Percentiles rank a stretch among this genome's conserved stretches.
Evolutionary conservation across 805 yeast genomes (phyloP).

Genomic region (Lipomyces orientalis): DNA sequence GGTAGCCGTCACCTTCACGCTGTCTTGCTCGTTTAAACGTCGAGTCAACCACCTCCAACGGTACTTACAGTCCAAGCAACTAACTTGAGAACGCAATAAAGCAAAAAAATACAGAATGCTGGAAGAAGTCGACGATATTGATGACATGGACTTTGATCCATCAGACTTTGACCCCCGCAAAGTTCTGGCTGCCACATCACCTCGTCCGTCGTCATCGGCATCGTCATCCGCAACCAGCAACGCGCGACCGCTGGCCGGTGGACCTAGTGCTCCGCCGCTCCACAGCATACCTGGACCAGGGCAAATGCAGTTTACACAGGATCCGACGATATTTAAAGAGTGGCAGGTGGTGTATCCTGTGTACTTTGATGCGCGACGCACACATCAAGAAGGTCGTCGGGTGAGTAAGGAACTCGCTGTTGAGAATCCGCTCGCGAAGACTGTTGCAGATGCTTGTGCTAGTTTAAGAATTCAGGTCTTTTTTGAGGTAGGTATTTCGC

Average conservation of each 20-base stretch:
- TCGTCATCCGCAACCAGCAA: conserved; percentile 43
- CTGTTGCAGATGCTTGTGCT: conserved; percentile 73
- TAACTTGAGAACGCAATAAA: not conserved
- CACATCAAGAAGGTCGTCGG: conserved; percentile 83
- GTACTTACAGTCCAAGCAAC: not conserved
- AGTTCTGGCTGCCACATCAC: conserved; percentile 43
- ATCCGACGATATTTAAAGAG: conserved; percentile 60
- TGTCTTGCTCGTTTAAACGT: not conserved
- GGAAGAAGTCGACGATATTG: conserved; percentile 66
- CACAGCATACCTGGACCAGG: conserved; percentile 39
- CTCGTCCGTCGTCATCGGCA: conserved; percentile 40
- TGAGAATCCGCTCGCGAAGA: conserved; percentile 84
- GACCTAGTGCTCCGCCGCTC: not conserved
- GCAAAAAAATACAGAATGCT: conserved; percentile 32
- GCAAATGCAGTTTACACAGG: conserved; percentile 46
- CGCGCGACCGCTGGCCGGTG: not conserved
- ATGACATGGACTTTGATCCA: conserved; percentile 89
- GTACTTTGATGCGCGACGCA: conserved; percentile 80
- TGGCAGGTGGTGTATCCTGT: conserved; percentile 88
- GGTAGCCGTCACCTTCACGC: not conserved
- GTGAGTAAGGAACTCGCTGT: conserved; percentile 73
- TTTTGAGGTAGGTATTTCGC: conserved; percentile 44
- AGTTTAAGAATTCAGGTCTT: conserved; percentile 45
- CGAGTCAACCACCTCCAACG: not conserved
- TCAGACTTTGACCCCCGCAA: conserved; percentile 80